Evolutionary conservation across 163 green algal species (phyloP).

Genomic region (Chlamydomonas reinhardtii): DNA sequence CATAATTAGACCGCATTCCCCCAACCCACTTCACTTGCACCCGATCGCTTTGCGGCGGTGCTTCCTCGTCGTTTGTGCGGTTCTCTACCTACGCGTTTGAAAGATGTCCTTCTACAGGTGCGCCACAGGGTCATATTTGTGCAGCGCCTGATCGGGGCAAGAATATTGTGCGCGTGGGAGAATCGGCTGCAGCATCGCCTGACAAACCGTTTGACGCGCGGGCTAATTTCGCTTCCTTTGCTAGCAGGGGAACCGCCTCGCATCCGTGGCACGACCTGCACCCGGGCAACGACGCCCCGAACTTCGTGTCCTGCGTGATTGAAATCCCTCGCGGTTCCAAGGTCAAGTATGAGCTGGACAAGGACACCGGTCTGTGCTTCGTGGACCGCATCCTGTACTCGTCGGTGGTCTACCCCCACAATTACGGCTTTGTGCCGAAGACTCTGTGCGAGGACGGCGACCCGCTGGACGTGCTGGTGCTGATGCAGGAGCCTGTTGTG

Average conservation of each 20-base stretch:
- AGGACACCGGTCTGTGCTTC: conserved; percentile 87
- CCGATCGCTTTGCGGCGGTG: too few species aligned
- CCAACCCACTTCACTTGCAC: too few species aligned
- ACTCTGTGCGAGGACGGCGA: conserved; percentile 93
- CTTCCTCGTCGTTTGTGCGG: too few species aligned
- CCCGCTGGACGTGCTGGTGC: conserved; percentile 96
- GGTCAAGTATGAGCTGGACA: conserved; percentile 97
- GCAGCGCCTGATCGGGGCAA: neutral
- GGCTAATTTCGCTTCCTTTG: too few species aligned
- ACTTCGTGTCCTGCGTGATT: conserved; percentile 83
- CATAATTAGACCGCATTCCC: too few species aligned
- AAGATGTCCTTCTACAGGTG: conserved; percentile 53
- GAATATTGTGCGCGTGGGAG: neutral
- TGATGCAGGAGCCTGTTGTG: conserved; percentile 94
- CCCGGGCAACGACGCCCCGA: conserved; percentile 77
- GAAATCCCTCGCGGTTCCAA: conserved; percentile 91
- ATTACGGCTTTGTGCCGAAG: conserved; percentile 91
- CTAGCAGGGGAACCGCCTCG: conserved; percentile 46
- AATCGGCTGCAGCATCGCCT: neutral
- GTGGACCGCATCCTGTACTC: conserved; percentile 97
- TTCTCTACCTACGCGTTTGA: neutral
- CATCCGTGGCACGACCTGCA: conserved; percentile 85
- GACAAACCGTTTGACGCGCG: neutral
- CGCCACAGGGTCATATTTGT: neutral
- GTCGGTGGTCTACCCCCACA: conserved; percentile 95